Evolutionary conservation across 1,284 basidiomycete species (phyloP).

Genomic region (Trichosporon faecale): DNA sequence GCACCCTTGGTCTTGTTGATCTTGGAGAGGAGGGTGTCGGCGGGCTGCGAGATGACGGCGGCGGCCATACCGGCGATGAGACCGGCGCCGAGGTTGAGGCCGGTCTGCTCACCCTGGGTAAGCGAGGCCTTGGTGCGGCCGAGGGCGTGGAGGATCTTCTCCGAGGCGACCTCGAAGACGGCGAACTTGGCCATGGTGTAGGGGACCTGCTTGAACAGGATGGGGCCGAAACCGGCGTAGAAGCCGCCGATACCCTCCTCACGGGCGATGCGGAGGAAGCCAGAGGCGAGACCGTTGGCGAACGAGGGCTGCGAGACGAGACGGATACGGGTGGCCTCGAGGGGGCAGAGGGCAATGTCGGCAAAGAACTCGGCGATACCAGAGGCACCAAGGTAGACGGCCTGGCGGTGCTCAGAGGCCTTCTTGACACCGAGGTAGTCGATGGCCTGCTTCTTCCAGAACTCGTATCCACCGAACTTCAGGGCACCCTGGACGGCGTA

Average conservation of each 20-base stretch:
- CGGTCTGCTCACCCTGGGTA: constrained; percentile 48
- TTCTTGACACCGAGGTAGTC: constrained; percentile 80
- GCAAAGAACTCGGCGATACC: constrained; percentile 94
- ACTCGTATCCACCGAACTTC: constrained; percentile 92
- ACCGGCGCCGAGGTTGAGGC: constrained; percentile 55
- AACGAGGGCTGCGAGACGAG: constrained; percentile 59
- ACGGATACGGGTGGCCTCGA: constrained; percentile 61
- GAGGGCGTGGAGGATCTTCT: constrained; percentile 54
- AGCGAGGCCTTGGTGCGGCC: constrained; percentile 56
- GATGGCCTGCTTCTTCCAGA: constrained; percentile 90
- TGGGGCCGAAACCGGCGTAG: constrained; percentile 61
- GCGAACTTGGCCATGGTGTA: constrained; percentile 60
- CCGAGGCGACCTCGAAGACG: constrained; percentile 55
- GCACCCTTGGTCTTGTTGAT: constrained; percentile 61
- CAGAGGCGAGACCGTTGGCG: constrained; percentile 56
- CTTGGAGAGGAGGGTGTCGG: constrained; percentile 58
- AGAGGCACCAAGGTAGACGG: constrained; percentile 91
- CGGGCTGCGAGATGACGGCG: constrained; percentile 61
- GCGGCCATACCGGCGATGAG: constrained; percentile 60
- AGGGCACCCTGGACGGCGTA: constrained; percentile 95
- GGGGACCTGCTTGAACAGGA: constrained; percentile 59
- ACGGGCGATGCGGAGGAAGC: constrained; percentile 57
- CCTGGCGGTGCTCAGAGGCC: constrained; percentile 81
- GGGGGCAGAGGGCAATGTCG: constrained; percentile 63
- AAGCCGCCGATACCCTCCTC: constrained; percentile 57